A percentile compares a stretch with the other conserved stretches of the same genome.
Evolutionary conservation across 148 eudicot species (phyloP).

Genomic region (Spergularia bocconei): DNA sequence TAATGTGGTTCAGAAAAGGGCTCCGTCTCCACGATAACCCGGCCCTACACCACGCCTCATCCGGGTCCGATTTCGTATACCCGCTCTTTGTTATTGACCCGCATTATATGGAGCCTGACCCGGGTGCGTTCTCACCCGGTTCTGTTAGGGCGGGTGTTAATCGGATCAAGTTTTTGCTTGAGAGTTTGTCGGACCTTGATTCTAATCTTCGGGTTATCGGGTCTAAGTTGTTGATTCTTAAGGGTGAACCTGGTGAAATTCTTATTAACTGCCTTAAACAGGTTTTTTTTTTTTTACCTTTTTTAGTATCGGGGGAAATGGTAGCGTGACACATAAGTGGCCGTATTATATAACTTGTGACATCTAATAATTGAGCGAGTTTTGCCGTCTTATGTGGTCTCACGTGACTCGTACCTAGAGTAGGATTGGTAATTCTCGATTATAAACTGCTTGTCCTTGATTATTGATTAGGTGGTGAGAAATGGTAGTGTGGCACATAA

Average conservation of each 20-base stretch:
- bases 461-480: too few species aligned
- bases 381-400: too few species aligned
- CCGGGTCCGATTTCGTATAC: conserved; percentile 43
- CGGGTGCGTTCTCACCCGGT: conserved; percentile 52
- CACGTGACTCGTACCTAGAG: too few species aligned
- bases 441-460: too few species aligned
- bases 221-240: conserved; percentile 61
- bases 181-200: conserved; percentile 72
- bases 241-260: conserved; percentile 73
- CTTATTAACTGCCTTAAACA: conserved; percentile 57
- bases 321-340: background rate
- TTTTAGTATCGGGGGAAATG: background rate
- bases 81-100: conserved; percentile 85
- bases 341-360: too few species aligned
- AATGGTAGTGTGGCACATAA: too few species aligned
- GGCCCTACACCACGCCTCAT: conserved; percentile 55
- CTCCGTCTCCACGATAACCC: conserved; percentile 94
- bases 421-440: too few species aligned
- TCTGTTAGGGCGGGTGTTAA: conserved; percentile 68
- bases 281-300: conserved; percentile 31
- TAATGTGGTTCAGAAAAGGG: conserved; percentile 91
- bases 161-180: conserved; percentile 73
- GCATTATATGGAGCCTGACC: conserved; percentile 82
- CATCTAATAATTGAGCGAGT: too few species aligned
- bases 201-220: conserved; percentile 46